phyloP scores from a whole-genome alignment of 306 rosid species.

The Herpetospermum pedunculosum region DNA sequence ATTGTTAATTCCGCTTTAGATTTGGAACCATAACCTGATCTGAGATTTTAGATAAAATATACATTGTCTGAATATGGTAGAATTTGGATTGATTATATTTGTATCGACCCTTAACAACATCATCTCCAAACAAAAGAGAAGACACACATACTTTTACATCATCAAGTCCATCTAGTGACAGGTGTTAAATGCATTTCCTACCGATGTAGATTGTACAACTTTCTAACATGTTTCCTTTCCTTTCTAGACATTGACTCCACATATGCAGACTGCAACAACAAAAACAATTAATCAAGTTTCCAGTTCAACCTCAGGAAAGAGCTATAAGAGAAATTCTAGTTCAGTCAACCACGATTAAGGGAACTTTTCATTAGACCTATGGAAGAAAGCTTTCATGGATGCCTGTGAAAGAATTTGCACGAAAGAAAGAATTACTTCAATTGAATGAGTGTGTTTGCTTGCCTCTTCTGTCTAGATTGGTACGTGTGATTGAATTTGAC shows the following conservation, averaged over 20 bases:
- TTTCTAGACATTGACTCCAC: slow-evolving; percentile 79
- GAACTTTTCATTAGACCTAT: slow-evolving; percentile 58
- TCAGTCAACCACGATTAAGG: slow-evolving; percentile 54
- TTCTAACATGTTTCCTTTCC: slow-evolving; percentile 16
- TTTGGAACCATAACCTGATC: too few species aligned
- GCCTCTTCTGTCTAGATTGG: slow-evolving; percentile 77
- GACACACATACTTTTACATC: too few species aligned
- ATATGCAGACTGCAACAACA: slow-evolving; percentile 61
- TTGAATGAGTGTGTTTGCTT: slow-evolving; percentile 97
- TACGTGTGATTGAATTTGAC: background rate
- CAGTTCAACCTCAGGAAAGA: slow-evolving; percentile 29
- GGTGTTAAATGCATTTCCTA: slow-evolving; percentile 27
- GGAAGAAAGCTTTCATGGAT: slow-evolving; percentile 88
- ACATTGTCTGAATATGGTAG: too few species aligned
- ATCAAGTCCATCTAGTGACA: slow-evolving; percentile 99
- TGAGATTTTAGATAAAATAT: too few species aligned
- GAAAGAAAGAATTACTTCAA: too few species aligned
- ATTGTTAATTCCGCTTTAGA: too few species aligned
- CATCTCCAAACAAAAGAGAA: too few species aligned
- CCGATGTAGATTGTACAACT: slow-evolving; percentile 1
- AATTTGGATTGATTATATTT: too few species aligned
- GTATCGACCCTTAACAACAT: too few species aligned
- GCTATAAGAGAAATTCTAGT: slow-evolving; percentile 30
- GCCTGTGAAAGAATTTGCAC: slow-evolving; percentile 88
- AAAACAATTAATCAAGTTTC: slow-evolving; percentile 21